Conservation (phyloP, 1,284 basidiomycete genomes). For the Wallemia mellicola region DNA sequence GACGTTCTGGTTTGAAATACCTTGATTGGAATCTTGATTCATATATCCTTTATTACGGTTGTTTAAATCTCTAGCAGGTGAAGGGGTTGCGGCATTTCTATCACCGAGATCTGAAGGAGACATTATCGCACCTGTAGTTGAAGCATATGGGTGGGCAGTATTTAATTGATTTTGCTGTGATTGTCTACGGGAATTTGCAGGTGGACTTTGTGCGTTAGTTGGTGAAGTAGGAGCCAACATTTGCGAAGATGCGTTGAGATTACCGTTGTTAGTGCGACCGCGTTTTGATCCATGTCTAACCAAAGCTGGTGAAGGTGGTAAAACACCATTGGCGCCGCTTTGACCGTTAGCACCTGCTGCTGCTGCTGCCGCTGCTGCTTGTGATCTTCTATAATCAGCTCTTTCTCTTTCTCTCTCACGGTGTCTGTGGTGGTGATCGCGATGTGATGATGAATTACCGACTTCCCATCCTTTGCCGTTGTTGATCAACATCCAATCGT, state of each 20-base stretch:
- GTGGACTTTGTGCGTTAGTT: background rate
- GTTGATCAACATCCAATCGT: slow-evolving; percentile 72
- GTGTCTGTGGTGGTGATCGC: slow-evolving; percentile 15
- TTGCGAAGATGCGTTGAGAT: slow-evolving; percentile 5
- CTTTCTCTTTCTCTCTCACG: slow-evolving; percentile 17
- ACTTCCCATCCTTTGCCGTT: slow-evolving; percentile 85
- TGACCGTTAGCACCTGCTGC: slow-evolving; percentile 3
- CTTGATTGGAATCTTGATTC: background rate
- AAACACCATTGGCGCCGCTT: slow-evolving; percentile 1
- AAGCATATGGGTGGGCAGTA: slow-evolving; percentile 33
- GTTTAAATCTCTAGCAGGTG: background rate
- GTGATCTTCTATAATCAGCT: slow-evolving; percentile 17
- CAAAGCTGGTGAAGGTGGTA: slow-evolving; percentile 40
- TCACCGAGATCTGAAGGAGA: slow-evolving; percentile 19
- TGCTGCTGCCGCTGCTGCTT: slow-evolving; percentile 10
- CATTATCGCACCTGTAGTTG: slow-evolving; percentile 16
- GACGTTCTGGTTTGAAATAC: background rate
- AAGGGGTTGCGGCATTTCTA: background rate
- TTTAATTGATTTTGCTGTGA: slow-evolving; percentile 18
- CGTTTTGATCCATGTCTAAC: slow-evolving; percentile 38
- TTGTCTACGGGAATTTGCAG: slow-evolving; percentile 8
- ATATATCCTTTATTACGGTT: background rate
- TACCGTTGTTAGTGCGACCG: slow-evolving; percentile 21
- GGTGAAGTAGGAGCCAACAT: slow-evolving; percentile 27
- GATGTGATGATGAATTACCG: slow-evolving; percentile 15